Conservation (phyloP, 768 basidiomycete genomes). For the Suillus luteus region DNA sequence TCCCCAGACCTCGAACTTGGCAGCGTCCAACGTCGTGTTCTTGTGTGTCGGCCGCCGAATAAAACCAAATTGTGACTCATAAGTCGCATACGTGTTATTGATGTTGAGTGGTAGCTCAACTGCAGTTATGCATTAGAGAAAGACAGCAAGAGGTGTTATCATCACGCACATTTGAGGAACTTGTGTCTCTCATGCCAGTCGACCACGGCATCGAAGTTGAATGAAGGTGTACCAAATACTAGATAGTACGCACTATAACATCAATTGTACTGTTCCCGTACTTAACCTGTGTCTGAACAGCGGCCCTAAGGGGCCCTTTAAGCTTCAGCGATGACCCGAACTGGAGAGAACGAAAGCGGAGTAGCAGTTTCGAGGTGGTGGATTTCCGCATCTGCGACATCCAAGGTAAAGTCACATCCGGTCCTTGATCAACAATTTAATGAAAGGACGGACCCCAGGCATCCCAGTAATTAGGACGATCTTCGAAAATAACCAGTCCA, state of each 20-base stretch:
- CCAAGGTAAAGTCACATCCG: not conserved
- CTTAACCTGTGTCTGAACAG: conserved; percentile 66
- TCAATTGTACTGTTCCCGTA: conserved; percentile 77
- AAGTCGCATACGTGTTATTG: conserved; percentile 80
- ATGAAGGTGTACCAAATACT: not conserved
- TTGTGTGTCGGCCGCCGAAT: conserved; percentile 92
- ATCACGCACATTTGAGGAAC: conserved; percentile 80
- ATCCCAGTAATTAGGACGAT: conserved; percentile 86
- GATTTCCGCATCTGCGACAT: conserved; percentile 76
- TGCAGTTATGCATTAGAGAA: conserved; percentile 29
- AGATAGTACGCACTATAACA: conserved; percentile 60
- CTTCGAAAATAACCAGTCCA: conserved; percentile 89
- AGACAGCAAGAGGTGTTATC: not conserved
- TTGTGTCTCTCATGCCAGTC: conserved; percentile 92
- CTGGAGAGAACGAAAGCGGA: conserved; percentile 67
- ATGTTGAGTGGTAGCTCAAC: conserved; percentile 91
- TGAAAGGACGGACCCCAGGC: conserved; percentile 64
- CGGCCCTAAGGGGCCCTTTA: conserved; percentile 82
- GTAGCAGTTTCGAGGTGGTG: conserved; percentile 89
- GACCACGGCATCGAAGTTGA: conserved; percentile 65
- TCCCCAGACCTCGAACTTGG: conserved; percentile 97
- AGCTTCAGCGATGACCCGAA: conserved; percentile 69
- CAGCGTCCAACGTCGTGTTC: conserved; percentile 89
- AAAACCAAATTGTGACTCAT: conserved; percentile 93
- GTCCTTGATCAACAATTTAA: not conserved